Base-by-base conservation (phyloP, 768 basidiomycete genomes). In the Tephrocybe sp. region DNA sequence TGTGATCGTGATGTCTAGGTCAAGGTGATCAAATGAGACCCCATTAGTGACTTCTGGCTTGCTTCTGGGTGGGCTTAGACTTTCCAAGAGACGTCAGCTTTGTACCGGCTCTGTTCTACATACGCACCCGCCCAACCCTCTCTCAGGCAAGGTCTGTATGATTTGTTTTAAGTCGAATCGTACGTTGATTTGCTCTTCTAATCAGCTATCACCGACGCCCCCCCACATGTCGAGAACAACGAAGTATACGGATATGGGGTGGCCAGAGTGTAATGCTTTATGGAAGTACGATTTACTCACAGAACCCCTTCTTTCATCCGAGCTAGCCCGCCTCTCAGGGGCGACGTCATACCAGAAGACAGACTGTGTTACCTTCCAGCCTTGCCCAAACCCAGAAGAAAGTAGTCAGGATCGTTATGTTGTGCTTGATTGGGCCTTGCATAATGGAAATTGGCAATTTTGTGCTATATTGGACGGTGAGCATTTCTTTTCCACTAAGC, bases 401-500 rank as follows among this genome's bases (percentile, higher is more conserved):
- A 58, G 63, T 4, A 76, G 64, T 52, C 79, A 82, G 58, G 80
- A 82, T 61, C 71, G 80, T 17, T 71, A 67, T 56, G 62, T 69
- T 18, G 65, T 76, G 37, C 59, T 70, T 26, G 66, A 77, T 41
- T 77, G 75, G 74, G 46, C 53, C 7, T 53, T 78, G 8, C 17
- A 59, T 10, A 67, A 65, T 46, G 73, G 73, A 5, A 65, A 56
- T 14, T 81, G 78, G 77, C 58, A 62, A 2, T 76, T 80, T 47
- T 68, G 73, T 23, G 77, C 68, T 24, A 59, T 81, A 15, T 77
- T 79, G 54, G 79, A 82, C 51, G 79, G 80, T 72, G 48, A 34
- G 68, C 59, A 25, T 20, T 7, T 45, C n/a, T 38, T 6, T 30
- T 23, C 17, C 24, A 39, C 28, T 32, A 37, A 24, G 15, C 38